Conservation (phyloP, 768 basidiomycete species). For the Kwoniella sp. region DNA sequence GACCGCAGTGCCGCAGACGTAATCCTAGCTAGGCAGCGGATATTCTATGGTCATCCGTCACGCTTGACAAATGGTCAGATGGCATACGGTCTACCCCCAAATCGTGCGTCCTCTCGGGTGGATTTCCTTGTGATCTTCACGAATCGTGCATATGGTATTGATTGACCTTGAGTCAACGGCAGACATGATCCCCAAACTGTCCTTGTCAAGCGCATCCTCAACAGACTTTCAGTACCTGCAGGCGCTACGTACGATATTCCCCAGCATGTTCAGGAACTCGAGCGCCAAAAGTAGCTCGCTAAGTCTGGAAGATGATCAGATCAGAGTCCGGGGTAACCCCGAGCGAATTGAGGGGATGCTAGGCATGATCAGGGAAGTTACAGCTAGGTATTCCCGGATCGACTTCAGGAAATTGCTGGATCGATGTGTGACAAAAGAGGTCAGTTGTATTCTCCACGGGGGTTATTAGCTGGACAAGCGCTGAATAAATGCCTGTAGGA, state of each 20-base stretch:
- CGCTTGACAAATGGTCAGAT: conserved; percentile 14
- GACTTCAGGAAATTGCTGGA: conserved; percentile 25
- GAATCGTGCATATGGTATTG: no score
- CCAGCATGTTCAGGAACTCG: background rate
- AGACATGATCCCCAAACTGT: conserved; percentile 65
- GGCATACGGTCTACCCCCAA: conserved; percentile 32
- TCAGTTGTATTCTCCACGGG: no score
- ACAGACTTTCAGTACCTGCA: conserved; percentile 56
- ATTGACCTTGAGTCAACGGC: no score
- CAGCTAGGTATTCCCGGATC: conserved; percentile 27
- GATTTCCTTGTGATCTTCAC: no score
- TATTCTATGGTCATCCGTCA: conserved; percentile 47
- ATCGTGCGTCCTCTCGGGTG: conserved; percentile 31
- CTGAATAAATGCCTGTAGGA: no score
- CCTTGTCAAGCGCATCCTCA: conserved; percentile 58
- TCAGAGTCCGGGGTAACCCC: conserved; percentile 18
- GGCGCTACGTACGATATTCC: background rate
- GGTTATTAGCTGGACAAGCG: no score
- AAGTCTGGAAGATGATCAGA: conserved; percentile 62
- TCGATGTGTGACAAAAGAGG: conserved; percentile 1
- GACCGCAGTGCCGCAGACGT: conserved; percentile 34
- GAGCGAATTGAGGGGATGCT: conserved; percentile 25
- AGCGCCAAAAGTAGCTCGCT: conserved; percentile 58
- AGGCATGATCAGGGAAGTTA: conserved; percentile 33
- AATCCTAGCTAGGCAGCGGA: conserved; percentile 42